Evolutionary conservation across 371 early-diverging fungal genomes (phyloP), one percentile per base, ranked within the genome.

Genomic region (Rhizomucor pusillus): DNA sequence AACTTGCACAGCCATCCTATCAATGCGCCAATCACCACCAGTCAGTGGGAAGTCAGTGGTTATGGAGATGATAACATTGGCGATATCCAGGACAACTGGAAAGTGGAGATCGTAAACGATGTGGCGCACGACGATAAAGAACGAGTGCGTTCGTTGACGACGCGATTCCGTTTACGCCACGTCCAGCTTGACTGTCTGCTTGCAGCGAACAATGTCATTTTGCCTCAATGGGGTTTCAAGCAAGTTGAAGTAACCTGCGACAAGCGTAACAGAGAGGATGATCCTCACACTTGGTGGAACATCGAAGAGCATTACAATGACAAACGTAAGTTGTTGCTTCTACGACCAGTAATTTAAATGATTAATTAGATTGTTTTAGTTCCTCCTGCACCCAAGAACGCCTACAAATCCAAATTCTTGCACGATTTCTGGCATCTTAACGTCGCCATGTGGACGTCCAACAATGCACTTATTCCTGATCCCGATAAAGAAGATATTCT

Each of bases 221-320:
- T 98, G 44, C 99, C 99, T 5, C 84, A 91, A 55, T 99, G 99
- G 99, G 99, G 99, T 3, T 97, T 93, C 79, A 86, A 87, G 53
- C 99, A 99, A 71, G 79, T 86, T 11, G 99, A 99, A 62, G 92
- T 99, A 0, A 71, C 79, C 2, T 99, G 99, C 72, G 87, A 90
- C 54, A 72, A 85, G 43, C 73, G 82, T 25, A 71, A 82, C 45
- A 67, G 78, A 16, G 71, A 83, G 18, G 56, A 65, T 7, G 74
- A 77, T 48, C 68, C 80, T 19, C 63, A 71, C 46, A 80, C 90
- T 23, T 79, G 92, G 64, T 99, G 99, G 99, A 99, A 97, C 74
- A 70, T 99, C 48, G 99, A 99, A 76, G 78, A 81, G 58, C 96
- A 99, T 65, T 63, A 66, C 62, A 90, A 97, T 57, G 73, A 77